Percentiles rank a stretch among this genome's conserved stretches.
These are phyloP conservation scores for Zygoascus tannicola DNA, from an alignment of 805 yeast species.

Conservation along the genomic window DNA sequence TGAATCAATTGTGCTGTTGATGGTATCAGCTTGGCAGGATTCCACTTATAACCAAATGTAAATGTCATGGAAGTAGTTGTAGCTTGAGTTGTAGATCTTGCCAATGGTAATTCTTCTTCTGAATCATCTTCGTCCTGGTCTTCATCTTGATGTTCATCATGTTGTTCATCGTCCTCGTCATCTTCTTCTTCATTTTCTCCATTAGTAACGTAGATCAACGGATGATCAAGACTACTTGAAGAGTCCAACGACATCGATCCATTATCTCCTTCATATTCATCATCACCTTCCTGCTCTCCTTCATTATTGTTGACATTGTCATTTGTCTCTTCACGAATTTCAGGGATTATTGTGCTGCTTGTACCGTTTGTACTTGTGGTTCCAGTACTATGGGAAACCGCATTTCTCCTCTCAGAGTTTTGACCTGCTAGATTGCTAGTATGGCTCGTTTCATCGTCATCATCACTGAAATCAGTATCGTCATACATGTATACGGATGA, in stretches of 20 bases:
- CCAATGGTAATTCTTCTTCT: slow-evolving; percentile 3
- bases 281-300: slow-evolving; percentile 2
- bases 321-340: neutral
- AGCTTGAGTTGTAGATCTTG: slow-evolving; percentile 4
- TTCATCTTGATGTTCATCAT: neutral
- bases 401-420: neutral
- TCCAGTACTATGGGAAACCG: neutral
- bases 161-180: neutral
- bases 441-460: neutral
- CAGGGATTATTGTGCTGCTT: neutral
- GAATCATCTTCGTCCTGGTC: slow-evolving; percentile 11
- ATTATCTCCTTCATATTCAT: neutral
- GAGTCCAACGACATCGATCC: neutral
- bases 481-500: slow-evolving; percentile 2
- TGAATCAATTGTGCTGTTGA: slow-evolving; percentile 9
- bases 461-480: slow-evolving; percentile 3
- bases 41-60: slow-evolving; percentile 13
- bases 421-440: neutral
- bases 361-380: neutral
- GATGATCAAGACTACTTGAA: neutral
- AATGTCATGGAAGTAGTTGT: slow-evolving; percentile 8
- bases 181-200: neutral
- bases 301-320: neutral
- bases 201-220: neutral
- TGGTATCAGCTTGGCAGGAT: slow-evolving; percentile 9